Evolutionary conservation across 2,329 filamentous ascomycete genomes (phyloP).

Genomic region (Tolypocladium tropicale): DNA sequence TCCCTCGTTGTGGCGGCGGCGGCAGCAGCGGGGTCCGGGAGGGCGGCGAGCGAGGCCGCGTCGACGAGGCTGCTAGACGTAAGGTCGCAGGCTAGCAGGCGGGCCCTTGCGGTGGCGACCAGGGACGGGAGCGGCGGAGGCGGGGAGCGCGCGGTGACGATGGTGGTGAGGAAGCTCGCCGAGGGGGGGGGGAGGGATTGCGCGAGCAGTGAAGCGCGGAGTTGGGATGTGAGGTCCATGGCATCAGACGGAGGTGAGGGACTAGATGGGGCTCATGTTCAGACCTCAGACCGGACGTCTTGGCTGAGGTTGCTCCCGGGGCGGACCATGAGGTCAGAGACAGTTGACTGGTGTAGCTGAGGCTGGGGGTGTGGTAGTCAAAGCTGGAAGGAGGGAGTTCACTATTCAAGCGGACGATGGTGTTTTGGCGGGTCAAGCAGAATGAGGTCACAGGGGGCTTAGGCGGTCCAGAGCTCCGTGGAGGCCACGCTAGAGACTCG

Average conservation of each 20-base stretch:
- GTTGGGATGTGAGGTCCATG: slow-evolving; percentile 12
- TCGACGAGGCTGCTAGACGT: slow-evolving; percentile 40
- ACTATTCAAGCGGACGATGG: background rate
- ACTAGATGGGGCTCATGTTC: background rate
- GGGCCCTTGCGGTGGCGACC: slow-evolving; percentile 69
- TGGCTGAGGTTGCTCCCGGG: background rate
- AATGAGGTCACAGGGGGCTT: background rate
- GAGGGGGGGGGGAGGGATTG: slow-evolving; percentile 45
- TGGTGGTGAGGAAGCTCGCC: slow-evolving; percentile 49
- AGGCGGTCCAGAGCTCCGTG: no score
- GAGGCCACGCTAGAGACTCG: no score
- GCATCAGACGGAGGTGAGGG: background rate
- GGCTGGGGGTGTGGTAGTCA: no score
- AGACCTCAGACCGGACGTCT: background rate
- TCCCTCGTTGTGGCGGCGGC: slow-evolving; percentile 44
- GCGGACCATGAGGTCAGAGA: background rate
- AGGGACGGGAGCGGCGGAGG: slow-evolving; percentile 59
- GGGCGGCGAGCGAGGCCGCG: slow-evolving; percentile 22
- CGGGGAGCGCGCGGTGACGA: slow-evolving; percentile 45
- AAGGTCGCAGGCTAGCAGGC: slow-evolving; percentile 70
- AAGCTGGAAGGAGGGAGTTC: no score
- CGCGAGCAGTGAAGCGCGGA: slow-evolving; percentile 34
- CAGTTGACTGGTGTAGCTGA: background rate
- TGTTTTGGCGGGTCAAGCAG: background rate
- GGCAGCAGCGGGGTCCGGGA: slow-evolving; percentile 46